Conservation (phyloP, 176 grass and related monocot genomes). For the Pharus latifolius region DNA sequence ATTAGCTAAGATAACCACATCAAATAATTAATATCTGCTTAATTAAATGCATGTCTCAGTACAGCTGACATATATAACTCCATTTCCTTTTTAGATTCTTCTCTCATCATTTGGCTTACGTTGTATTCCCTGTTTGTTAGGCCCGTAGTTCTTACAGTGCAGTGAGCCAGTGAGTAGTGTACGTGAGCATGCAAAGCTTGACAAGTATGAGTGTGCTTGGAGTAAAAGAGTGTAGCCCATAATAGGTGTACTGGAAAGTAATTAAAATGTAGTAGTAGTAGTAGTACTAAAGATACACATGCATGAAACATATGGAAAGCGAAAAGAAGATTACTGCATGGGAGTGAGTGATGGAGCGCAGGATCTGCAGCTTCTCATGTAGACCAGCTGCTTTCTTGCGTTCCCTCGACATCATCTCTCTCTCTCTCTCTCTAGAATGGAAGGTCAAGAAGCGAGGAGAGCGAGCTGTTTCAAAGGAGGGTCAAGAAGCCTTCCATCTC, state of each 20-base stretch:
- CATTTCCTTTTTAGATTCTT: too few species aligned
- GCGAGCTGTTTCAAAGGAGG: too few species aligned
- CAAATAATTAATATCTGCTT: not conserved
- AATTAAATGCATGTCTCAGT: not conserved
- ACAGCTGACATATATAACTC: too few species aligned
- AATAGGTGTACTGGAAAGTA: not conserved
- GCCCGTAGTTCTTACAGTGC: not conserved
- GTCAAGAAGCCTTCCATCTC: not conserved
- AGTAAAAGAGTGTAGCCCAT: not conserved
- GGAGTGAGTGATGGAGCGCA: conserved; percentile 80
- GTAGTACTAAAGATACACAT: not conserved
- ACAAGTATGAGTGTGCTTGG: not conserved
- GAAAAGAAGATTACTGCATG: conserved; percentile 43
- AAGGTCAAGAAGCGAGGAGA: not conserved
- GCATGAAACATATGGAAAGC: not conserved
- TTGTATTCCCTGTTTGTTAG: not conserved
- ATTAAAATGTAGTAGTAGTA: not conserved
- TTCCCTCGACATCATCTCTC: conserved; percentile 58
- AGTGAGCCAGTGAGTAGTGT: not conserved
- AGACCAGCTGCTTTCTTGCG: conserved; percentile 59
- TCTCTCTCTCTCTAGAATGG: conserved; percentile 1
- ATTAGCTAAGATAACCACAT: not conserved
- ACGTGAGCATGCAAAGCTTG: not conserved
- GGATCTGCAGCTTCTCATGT: conserved; percentile 71
- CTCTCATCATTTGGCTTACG: not conserved